Base-by-base conservation (phyloP, 805 yeast genomes). In the Metschnikowia gelsemii region DNA sequence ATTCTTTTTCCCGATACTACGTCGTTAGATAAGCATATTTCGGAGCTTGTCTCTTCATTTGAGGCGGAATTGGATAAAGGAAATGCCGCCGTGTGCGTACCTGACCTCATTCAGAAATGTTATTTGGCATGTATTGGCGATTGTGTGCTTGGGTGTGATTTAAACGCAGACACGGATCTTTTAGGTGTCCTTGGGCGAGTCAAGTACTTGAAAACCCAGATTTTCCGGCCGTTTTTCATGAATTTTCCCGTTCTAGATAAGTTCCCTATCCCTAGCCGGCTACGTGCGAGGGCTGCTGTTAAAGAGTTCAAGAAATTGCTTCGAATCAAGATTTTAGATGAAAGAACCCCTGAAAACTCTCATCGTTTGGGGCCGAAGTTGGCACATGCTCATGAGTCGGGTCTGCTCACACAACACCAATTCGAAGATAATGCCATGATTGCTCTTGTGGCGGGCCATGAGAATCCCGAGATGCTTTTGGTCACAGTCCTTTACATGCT, bases 371-470 rank as follows among this genome's bases (percentile, higher is more conserved):
- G 56, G 4, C 63, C 63, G 31, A 19, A 42, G 12, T 55, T 78
- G 8, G 63, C 69, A 8, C 56, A 62, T 5, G 76, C 78, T 1
- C 57, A 63, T 30, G 56, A 66, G 5, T 46, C 47, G 6, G 72
- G 68, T 0, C 38, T 46, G 3, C 62, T 79, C 2, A 62, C 73
- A 2, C 59, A 67, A 38, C 64, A 69, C 35, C 82, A 79, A 48
- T 66, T 77, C 39, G 57, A 64, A 2, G 84, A 79, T 51, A 79
- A 79, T 55, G 64, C 76, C 13, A 72, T 77, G 7, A 78, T 79
- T 13, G 62, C 77, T 3, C 56, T 79, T 51, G 75, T 79, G 32
- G 84, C 84, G 0, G 84, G 84, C 0, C 84, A 79, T 55, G 84
- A 79, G 49, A 79, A 79, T 46, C 84, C 84, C 0, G 79, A 77